A percentile compares a stretch with the other conserved stretches of the same genome.
phyloP scores from a whole-genome alignment of 306 rosid genomes.

The Vicia faba region DNA sequence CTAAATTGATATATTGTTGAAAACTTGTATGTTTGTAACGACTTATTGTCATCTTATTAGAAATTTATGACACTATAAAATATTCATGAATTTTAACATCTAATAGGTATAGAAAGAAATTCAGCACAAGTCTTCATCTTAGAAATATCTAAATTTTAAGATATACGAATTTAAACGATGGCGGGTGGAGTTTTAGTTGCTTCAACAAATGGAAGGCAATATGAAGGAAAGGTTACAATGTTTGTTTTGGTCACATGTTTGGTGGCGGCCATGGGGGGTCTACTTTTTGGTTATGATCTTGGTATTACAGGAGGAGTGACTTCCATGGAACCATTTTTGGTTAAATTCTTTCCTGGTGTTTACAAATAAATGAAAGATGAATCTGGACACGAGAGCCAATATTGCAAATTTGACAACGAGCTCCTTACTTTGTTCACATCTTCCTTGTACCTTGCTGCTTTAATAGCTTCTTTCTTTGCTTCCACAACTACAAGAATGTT shows the following conservation, averaged over 20 bases:
- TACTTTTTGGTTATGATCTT: not conserved
- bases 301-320: slow-evolving; percentile 17
- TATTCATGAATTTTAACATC: not conserved
- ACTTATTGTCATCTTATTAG: not conserved
- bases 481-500: slow-evolving; percentile 18
- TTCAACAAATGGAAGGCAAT: not conserved
- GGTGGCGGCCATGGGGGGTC: slow-evolving; percentile 33
- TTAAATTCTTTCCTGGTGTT: not conserved
- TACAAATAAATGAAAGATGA: slow-evolving; percentile 6
- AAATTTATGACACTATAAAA: not conserved
- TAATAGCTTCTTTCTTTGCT: slow-evolving; percentile 33
- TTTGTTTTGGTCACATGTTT: slow-evolving; percentile 18
- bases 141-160: not conserved
- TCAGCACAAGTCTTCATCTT: too few species aligned
- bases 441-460: not conserved
- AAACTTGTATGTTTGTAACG: not conserved
- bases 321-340: not conserved
- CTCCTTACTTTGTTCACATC: slow-evolving; percentile 11
- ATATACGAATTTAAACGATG: not conserved
- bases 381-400: not conserved
- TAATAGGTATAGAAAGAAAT: not conserved
- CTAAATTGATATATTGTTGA: not conserved
- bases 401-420: slow-evolving; percentile 1
- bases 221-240: slow-evolving; percentile 26
- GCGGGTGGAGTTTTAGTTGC: slow-evolving; percentile 23